Evolutionary conservation across 2,329 filamentous ascomycete species (phyloP), one percentile per base, ranked within the genome.

Genomic region (Pseudonectria foliicola): DNA sequence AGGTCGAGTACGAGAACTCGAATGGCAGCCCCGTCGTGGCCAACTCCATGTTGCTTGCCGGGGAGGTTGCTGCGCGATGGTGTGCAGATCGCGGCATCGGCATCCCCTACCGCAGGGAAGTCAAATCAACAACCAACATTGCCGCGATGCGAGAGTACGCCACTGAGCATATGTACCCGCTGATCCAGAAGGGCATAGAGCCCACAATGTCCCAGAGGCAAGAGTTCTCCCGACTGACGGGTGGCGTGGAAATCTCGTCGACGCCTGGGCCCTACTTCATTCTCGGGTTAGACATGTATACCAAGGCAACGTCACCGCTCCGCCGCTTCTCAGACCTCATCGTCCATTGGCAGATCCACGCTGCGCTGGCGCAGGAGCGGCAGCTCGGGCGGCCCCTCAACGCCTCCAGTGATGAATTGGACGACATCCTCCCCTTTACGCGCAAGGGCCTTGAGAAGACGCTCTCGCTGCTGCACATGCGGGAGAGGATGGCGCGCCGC

Each of bases 281-380:
- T 29, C 64, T 82, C 38, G 80, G 78, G 13, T 52, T 73, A 2
- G 66, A 75, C 35, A 71, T 73, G 60, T 81, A 82, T 54, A 62
- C 73, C 38, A 81, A 79, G 45, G 71, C 71, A 26, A 83, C 80
- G 7, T 80, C 74, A 32, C 80, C 80, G 13, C 65, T 84, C n/a
- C 75, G 80, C 24, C 71, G 80, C 28, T 82, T 71, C 56, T 59
- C 64, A 5, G 80, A 84, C 54, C 59, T 83, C 30, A 53, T 83
- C 23, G 68, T 73, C 2, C 78, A 82, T 58, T 82, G 76, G 75
- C 78, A 83, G 54, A 73, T 83, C 42, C 71, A 80, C 49, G 71
- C 70, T 3, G 70, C 74, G 8, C 59, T 83, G 23, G 59, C 62
- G 11, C 56, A 66, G 39, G 68, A 72, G 45, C 61, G 66, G 7